Evolutionary conservation across 1,284 basidiomycete species (phyloP).

Genomic region (Fomitiporia mediterranea): DNA sequence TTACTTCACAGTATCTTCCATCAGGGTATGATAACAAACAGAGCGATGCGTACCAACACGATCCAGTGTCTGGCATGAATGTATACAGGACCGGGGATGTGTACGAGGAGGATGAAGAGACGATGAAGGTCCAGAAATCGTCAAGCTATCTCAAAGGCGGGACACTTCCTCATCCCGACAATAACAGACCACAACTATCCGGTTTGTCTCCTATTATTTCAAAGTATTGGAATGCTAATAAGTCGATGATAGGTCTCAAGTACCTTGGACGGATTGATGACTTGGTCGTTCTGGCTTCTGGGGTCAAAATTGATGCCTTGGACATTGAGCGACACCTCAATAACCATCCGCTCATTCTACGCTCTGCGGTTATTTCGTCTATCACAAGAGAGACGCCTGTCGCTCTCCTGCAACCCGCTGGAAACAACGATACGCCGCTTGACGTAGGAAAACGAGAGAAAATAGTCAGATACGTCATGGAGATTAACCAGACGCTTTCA

Average conservation of each 20-base stretch:
- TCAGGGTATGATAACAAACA: background rate
- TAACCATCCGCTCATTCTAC: background rate
- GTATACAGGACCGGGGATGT: slow-evolving; percentile 20
- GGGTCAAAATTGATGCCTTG: slow-evolving; percentile 19
- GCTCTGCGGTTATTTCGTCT: slow-evolving; percentile 6
- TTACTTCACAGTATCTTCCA: slow-evolving; percentile 10
- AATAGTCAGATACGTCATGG: slow-evolving; percentile 5
- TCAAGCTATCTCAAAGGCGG: slow-evolving; percentile 9
- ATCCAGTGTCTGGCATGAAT: slow-evolving; percentile 2
- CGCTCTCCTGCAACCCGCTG: slow-evolving; percentile 9
- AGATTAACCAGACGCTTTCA: slow-evolving; percentile 16
- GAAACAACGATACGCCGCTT: background rate
- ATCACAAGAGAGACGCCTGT: background rate
- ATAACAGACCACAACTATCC: background rate
- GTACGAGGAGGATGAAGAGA: slow-evolving; percentile 4
- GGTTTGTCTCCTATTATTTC: background rate
- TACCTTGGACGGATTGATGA: slow-evolving; percentile 18
- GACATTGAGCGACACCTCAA: slow-evolving; percentile 17
- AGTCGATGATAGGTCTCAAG: background rate
- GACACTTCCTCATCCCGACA: background rate
- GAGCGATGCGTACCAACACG: slow-evolving; percentile 1
- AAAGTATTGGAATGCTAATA: background rate
- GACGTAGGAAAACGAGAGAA: background rate
- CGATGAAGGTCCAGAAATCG: background rate
- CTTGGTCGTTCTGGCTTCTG: slow-evolving; percentile 15